phyloP scores from a whole-genome alignment of 139 green algal genomes.

The Chlorella vulgaris region DNA sequence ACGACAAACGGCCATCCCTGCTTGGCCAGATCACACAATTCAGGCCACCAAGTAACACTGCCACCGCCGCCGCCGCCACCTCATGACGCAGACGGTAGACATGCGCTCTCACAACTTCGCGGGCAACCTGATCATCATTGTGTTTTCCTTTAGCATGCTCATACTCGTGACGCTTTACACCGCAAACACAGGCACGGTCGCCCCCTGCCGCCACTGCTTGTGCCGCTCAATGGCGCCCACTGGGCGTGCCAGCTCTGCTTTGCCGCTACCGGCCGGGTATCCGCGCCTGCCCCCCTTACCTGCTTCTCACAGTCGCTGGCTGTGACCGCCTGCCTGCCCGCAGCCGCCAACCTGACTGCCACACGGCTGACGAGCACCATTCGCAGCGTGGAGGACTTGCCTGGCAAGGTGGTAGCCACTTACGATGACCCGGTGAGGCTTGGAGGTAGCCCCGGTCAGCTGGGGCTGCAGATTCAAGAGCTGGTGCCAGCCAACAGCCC shows the following conservation, averaged over 20 bases:
- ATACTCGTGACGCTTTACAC: conserved; percentile 9
- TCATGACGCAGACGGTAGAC: neutral
- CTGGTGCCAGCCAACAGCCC: no score
- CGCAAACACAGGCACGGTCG: neutral
- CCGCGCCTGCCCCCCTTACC: neutral
- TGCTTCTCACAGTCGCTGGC: neutral
- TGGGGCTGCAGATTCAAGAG: no score
- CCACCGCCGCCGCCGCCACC: neutral
- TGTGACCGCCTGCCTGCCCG: neutral
- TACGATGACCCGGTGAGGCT: conserved; percentile 1
- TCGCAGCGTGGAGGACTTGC: conserved; percentile 15
- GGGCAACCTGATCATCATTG: neutral
- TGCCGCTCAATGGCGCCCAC: neutral
- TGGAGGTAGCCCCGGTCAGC: no score
- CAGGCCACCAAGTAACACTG: neutral
- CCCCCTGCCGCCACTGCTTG: neutral
- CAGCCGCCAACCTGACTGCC: conserved; percentile 30
- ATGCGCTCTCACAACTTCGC: conserved; percentile 1
- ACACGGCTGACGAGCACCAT: conserved; percentile 10
- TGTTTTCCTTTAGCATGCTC: conserved; percentile 26
- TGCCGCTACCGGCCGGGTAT: neutral
- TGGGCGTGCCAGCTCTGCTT: neutral
- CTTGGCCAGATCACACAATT: neutral
- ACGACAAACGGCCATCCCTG: neutral
- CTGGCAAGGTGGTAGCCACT: conserved; percentile 6